Evolutionary conservation across 1,284 basidiomycete species (phyloP), one percentile per base, ranked within the genome.

Genomic region (Neolentinus lepideus): DNA sequence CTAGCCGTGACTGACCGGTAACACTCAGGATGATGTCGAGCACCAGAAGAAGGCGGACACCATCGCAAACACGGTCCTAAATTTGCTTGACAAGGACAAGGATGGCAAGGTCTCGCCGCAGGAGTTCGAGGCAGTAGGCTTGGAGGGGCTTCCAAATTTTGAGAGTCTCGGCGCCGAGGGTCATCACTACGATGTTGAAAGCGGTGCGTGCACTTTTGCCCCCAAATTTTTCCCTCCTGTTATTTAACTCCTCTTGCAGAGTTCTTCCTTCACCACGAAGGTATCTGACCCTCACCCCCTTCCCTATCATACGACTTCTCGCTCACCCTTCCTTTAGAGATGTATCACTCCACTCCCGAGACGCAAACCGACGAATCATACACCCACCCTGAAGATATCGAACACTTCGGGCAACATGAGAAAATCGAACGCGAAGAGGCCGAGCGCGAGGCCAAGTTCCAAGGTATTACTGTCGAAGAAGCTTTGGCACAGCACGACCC

Each of bases 281-380:
- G 94, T 86, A 35, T 56, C 70, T 63, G 43, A 3, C 35, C 50
- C 51, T 36, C 36, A 33, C 12, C 14, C 46, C 51, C 52, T 36
- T 19, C 38, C 9, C 26, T 14, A 26, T 51, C 45, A 14, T 27
- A 21, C 27, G 55, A 24, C 10, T 26, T 9, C 21, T 24, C 22
- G 36, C 50, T 45, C 47, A 25, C n/a, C 48, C 46, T 54, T 55
- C 56, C 36, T 27, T 14, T 66, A 86, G 90, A 97, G 75, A 75
- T 92, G 70, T 97, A 82, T 77, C 96, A 99, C 74, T 90, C 81
- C 25, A 98, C 94, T 22, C 94, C 94, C 0, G 96, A 99, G 69
- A 97, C 95, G 0, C 96, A 99, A 71, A 94, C 92, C 0, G 95
- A 98, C 67, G 93, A 94, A 63, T 80, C 93, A 0, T 99, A 99